Conservation (phyloP, 2,329 filamentous ascomycete genomes). For the Chlorencoelia australis region DNA sequence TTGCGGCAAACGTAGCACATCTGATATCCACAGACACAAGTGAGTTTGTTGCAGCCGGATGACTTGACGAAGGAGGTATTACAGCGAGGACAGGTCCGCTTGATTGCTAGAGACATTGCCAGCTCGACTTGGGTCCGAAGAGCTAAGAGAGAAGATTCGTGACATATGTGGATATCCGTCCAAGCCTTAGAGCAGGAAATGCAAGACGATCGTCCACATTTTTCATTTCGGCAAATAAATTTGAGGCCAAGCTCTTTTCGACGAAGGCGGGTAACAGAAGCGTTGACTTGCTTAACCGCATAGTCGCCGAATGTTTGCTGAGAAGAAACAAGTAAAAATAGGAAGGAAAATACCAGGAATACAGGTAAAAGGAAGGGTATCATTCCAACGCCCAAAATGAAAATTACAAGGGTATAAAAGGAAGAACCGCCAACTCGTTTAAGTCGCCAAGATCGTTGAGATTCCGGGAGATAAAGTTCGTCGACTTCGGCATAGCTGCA, state of each 20-base stretch:
- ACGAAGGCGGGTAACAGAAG: conserved; percentile 55
- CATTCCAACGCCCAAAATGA: conserved; percentile 44
- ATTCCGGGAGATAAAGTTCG: conserved; percentile 54
- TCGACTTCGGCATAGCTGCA: conserved; percentile 88
- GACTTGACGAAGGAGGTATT: conserved; percentile 88
- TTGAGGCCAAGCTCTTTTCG: conserved; percentile 62
- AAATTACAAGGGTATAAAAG: conserved; percentile 27
- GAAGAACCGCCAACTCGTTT: conserved; percentile 36
- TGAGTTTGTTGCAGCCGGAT: conserved; percentile 92
- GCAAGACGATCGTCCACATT: conserved; percentile 65
- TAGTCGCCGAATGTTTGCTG: conserved; percentile 34
- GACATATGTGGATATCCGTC: conserved; percentile 82
- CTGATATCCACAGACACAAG: conserved; percentile 88
- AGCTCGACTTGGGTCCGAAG: conserved; percentile 85
- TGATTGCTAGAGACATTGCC: conserved; percentile 87
- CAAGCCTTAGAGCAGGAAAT: conserved; percentile 73
- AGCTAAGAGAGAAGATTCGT: conserved; percentile 71
- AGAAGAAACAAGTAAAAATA: conserved; percentile 36
- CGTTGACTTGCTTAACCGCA: conserved; percentile 39
- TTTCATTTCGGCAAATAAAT: conserved; percentile 65
- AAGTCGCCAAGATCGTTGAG: conserved; percentile 45
- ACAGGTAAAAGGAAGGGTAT: conserved; percentile 47
- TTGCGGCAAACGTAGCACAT: conserved; percentile 97
- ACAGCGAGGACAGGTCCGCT: conserved; percentile 88
- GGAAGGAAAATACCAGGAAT: conserved; percentile 37